These are phyloP conservation scores for Camelina laxa DNA, from an alignment of 345 rosid species.

Conservation along the genomic window DNA sequence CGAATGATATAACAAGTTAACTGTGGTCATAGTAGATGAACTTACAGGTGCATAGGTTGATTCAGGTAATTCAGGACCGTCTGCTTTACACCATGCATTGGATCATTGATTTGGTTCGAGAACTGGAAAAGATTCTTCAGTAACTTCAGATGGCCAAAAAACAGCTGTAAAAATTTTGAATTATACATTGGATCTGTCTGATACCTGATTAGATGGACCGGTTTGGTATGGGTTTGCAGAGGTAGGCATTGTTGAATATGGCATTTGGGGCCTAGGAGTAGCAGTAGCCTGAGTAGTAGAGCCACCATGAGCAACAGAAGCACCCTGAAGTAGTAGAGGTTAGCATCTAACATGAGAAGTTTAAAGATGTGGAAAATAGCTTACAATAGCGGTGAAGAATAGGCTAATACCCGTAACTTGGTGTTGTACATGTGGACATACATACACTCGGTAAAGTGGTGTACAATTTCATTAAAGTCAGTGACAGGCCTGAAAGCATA, in stretches of 20 bases:
- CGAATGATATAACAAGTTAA: conserved; percentile 1
- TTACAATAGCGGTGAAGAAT: not conserved
- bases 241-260: conserved; percentile 52
- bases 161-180: not conserved
- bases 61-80: conserved; percentile 60
- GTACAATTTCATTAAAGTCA: conserved; percentile 83
- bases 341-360: conserved; percentile 27
- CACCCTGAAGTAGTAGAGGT: conserved; percentile 49
- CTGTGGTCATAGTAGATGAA: conserved; percentile 33
- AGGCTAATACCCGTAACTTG: conserved; percentile 68
- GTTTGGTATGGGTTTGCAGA: conserved; percentile 56
- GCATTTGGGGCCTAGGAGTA: conserved; percentile 58
- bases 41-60: conserved; percentile 73
- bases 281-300: conserved; percentile 30
- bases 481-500: conserved; percentile 73
- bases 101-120: conserved; percentile 49
- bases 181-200: conserved; percentile 14
- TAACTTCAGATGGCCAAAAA: conserved; percentile 1
- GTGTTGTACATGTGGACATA: conserved; percentile 83
- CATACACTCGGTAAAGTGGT: conserved; percentile 87
- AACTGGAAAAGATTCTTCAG: conserved; percentile 45
- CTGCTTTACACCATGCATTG: conserved; percentile 50
- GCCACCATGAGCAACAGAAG: conserved; percentile 40
- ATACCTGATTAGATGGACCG: conserved; percentile 64
- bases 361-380: conserved; percentile 15